Evolutionary conservation across 257 asterid species (phyloP).

Genomic region (Salvia miltiorrhiza): DNA sequence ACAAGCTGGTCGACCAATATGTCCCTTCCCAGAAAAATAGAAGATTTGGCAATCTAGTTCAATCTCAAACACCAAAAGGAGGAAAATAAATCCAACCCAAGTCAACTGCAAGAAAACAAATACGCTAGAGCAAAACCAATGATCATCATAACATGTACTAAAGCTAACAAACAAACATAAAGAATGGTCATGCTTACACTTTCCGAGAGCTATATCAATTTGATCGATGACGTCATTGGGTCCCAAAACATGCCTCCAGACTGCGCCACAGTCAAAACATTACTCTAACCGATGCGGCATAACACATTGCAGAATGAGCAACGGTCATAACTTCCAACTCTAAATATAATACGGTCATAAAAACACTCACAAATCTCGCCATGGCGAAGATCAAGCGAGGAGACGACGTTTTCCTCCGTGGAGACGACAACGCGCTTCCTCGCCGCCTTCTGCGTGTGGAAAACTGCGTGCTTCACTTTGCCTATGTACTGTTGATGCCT

Average conservation of each 20-base stretch:
- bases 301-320: neutral
- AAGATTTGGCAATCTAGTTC: conserved; percentile 9
- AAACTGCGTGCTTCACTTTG: conserved; percentile 93
- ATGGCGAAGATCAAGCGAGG: conserved; percentile 97
- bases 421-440: conserved; percentile 91
- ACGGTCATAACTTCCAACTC: neutral
- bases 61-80: neutral
- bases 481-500: conserved; percentile 99
- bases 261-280: conserved; percentile 45
- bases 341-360: neutral
- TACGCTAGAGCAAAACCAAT: conserved; percentile 11
- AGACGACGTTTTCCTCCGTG: conserved; percentile 88
- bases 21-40: conserved; percentile 1
- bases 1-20: neutral
- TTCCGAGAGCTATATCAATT: conserved; percentile 77
- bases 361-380: conserved; percentile 80
- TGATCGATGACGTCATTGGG: conserved; percentile 68
- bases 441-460: conserved; percentile 92
- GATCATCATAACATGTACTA: neutral
- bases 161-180: conserved; percentile 7
- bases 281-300: neutral
- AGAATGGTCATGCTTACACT: conserved; percentile 47
- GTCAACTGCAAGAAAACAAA: neutral
- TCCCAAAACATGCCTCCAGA: conserved; percentile 98
- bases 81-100: neutral